phyloP scores from a whole-genome alignment of 371 early-diverging fungal genomes.

The Mucor velutinosus region DNA sequence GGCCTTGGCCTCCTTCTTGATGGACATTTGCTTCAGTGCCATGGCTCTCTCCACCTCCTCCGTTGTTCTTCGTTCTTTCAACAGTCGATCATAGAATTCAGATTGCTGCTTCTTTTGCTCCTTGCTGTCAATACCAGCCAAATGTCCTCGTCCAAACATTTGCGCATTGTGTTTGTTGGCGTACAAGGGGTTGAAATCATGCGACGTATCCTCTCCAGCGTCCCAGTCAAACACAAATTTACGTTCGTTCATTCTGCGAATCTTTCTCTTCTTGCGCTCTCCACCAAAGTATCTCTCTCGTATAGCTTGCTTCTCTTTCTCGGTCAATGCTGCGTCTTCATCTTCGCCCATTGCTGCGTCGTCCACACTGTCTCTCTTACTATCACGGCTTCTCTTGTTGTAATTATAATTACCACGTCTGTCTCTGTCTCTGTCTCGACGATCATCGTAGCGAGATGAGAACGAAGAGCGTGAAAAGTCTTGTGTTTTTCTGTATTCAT shows the following conservation, averaged over 20 bases:
- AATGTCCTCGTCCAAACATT: constrained; percentile 90
- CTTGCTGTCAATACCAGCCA: constrained; percentile 88
- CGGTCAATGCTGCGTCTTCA: constrained; percentile 28
- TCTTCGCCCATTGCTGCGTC: constrained; percentile 7
- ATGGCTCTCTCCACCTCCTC: constrained; percentile 72
- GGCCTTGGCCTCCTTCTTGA: constrained; percentile 67
- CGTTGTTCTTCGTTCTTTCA: constrained; percentile 69
- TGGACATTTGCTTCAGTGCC: constrained; percentile 65
- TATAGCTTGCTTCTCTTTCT: constrained; percentile 55
- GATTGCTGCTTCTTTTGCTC: constrained; percentile 73
- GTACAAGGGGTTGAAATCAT: constrained; percentile 90
- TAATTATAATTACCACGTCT: constrained; percentile 11
- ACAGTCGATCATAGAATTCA: constrained; percentile 69
- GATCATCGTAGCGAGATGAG: constrained; percentile 25
- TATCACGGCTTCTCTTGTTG: constrained; percentile 2
- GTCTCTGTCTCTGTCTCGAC: constrained; percentile 11
- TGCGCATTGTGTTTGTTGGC: constrained; percentile 77
- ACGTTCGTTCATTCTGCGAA: constrained; percentile 85
- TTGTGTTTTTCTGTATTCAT: constrained; percentile 37
- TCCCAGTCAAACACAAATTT: constrained; percentile 98
- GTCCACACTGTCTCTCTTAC: constrained; percentile 13
- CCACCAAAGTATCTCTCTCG: constrained; percentile 87
- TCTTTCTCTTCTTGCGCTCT: constrained; percentile 74
- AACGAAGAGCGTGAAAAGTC: constrained; percentile 31
- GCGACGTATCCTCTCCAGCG: constrained; percentile 92